Evolutionary conservation across 2,329 filamentous ascomycete genomes (phyloP).

Genomic region (Xylariaceae sp.): DNA sequence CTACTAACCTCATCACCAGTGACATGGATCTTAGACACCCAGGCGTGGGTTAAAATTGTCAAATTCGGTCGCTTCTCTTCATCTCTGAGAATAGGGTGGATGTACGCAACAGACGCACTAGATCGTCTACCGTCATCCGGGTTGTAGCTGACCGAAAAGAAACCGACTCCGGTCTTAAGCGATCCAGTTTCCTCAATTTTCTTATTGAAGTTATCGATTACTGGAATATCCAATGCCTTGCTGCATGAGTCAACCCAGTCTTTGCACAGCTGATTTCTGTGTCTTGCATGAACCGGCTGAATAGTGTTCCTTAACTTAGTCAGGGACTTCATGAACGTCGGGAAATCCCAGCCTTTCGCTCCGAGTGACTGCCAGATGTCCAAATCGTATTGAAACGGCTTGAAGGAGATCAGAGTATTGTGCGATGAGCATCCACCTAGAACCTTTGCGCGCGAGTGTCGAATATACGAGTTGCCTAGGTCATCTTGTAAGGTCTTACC

Average conservation of each 20-base stretch:
- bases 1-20: constrained; percentile 73
- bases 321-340: constrained; percentile 80
- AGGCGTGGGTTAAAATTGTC: constrained; percentile 85
- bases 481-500: constrained; percentile 34
- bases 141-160: constrained; percentile 92
- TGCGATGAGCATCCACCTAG: constrained; percentile 91
- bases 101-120: constrained; percentile 89
- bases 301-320: constrained; percentile 90
- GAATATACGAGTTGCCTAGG: constrained; percentile 85
- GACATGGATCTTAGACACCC: constrained; percentile 83
- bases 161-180: constrained; percentile 79
- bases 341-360: constrained; percentile 85
- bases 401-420: constrained; percentile 93
- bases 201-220: constrained; percentile 86
- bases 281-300: constrained; percentile 83
- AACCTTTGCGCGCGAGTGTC: constrained; percentile 91
- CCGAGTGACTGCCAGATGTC: constrained; percentile 83
- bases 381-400: constrained; percentile 88
- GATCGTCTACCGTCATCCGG: constrained; percentile 84
- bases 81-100: constrained; percentile 86
- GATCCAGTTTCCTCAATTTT: constrained; percentile 78
- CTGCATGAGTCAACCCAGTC: constrained; percentile 89
- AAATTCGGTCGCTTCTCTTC: constrained; percentile 84
- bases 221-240: constrained; percentile 77
- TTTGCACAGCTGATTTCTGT: constrained; percentile 89